phyloP scores from a whole-genome alignment of 306 rosid genomes.

The Quercus ilex region DNA sequence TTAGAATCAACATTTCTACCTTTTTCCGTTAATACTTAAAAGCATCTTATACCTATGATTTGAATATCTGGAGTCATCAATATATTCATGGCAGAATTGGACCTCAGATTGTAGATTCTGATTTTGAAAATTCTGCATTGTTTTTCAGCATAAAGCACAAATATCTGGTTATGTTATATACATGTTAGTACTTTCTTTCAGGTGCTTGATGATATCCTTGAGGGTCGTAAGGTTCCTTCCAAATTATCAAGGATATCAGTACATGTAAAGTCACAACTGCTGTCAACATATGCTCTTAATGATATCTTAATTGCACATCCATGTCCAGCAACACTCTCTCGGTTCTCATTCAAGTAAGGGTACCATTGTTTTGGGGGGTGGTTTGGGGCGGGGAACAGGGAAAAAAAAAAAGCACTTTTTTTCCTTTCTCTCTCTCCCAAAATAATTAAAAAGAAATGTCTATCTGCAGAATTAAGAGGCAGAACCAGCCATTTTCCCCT shows the following conservation, averaged over 20 bases:
- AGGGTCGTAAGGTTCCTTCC: slow-evolving; percentile 52
- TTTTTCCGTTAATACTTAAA: background rate
- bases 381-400: background rate
- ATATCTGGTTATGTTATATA: background rate
- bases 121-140: background rate
- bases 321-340: slow-evolving; percentile 81
- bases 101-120: background rate
- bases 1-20: background rate
- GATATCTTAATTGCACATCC: slow-evolving; percentile 83
- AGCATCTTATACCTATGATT: background rate
- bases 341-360: slow-evolving; percentile 72
- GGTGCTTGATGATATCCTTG: slow-evolving; percentile 70
- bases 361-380: background rate
- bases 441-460: background rate
- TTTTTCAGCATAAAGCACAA: background rate
- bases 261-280: slow-evolving; percentile 40
- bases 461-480: slow-evolving; percentile 56
- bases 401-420: background rate
- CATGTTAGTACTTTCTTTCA: slow-evolving; percentile 32
- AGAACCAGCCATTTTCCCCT: slow-evolving; percentile 41
- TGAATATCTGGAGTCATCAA: background rate
- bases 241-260: slow-evolving; percentile 55
- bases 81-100: background rate
- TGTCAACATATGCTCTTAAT: slow-evolving; percentile 72
- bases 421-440: background rate